Percentiles rank a stretch among this genome's conserved stretches.
phyloP scores from a whole-genome alignment of 73 alveolate genomes.

The Vitrella brassicaformis region DNA sequence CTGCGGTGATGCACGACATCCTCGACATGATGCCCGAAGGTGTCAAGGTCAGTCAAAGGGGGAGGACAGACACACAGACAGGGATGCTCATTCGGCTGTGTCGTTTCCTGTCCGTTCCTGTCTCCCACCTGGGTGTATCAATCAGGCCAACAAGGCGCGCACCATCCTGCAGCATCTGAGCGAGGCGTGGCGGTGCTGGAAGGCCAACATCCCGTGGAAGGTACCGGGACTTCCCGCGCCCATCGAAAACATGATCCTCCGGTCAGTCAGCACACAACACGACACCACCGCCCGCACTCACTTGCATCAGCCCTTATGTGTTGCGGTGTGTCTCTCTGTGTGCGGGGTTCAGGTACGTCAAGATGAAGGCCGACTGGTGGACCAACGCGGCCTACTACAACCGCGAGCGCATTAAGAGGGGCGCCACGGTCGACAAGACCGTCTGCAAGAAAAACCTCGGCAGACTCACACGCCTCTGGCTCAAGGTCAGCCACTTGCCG shows the following conservation, averaged over 20 bases:
- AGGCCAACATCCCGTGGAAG: conserved; percentile 99
- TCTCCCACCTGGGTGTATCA: no score
- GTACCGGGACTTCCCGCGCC: conserved; percentile 99
- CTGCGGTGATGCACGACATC: conserved; percentile 98
- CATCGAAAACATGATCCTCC: conserved; percentile 91
- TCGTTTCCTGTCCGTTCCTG: no score
- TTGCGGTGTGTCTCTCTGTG: no score
- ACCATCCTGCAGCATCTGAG: conserved; percentile 95
- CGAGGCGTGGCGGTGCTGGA: conserved; percentile 99
- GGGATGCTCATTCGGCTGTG: no score
- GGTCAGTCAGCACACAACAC: conserved; percentile 94
- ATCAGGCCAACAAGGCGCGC: conserved; percentile 94
- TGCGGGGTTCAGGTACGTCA: no score
- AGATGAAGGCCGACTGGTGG: conserved; percentile 97
- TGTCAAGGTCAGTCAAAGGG: no score
- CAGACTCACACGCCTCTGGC: conserved; percentile 92
- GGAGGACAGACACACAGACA: no score
- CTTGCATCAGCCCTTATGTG: no score
- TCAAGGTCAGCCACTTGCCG: conserved; percentile 44
- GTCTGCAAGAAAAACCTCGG: conserved; percentile 97
- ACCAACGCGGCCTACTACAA: conserved; percentile 98
- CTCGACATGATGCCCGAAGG: conserved; percentile 99
- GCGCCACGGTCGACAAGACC: conserved; percentile 99
- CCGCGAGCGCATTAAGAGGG: conserved; percentile 99
- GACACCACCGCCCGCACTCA: no score